Conservation (phyloP, 352 stramenopile genomes). For the Phytopythium kandeliae region DNA sequence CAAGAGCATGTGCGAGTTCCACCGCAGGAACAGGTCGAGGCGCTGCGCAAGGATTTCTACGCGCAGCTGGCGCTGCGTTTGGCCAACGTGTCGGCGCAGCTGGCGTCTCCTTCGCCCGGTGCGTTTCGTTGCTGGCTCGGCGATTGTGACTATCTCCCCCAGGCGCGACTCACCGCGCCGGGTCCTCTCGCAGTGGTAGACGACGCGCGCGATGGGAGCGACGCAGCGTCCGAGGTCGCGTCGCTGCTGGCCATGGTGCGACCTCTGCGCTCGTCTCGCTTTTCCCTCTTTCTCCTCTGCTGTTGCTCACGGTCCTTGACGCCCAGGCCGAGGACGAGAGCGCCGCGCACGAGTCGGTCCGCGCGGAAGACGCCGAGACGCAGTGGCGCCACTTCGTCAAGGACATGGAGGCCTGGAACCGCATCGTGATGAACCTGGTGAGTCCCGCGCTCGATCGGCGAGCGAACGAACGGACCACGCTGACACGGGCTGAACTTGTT, state of each 20-base stretch:
- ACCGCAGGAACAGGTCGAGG: slow-evolving; percentile 49
- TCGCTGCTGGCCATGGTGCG: slow-evolving; percentile 50
- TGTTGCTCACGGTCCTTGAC: neutral
- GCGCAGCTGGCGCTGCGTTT: slow-evolving; percentile 43
- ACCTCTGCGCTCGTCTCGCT: no score
- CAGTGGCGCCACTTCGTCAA: slow-evolving; percentile 78
- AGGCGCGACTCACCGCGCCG: no score
- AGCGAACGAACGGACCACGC: no score
- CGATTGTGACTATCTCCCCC: no score
- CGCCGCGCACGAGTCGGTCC: slow-evolving; percentile 20
- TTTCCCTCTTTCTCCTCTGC: neutral
- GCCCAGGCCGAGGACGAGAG: slow-evolving; percentile 39
- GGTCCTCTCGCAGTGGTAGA: no score
- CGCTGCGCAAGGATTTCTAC: slow-evolving; percentile 59
- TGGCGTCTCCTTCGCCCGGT: slow-evolving; percentile 9
- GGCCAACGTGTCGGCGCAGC: slow-evolving; percentile 20
- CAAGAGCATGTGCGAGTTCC: slow-evolving; percentile 66
- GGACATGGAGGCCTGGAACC: slow-evolving; percentile 85
- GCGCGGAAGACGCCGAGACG: slow-evolving; percentile 33
- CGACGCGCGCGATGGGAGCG: neutral
- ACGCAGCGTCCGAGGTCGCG: slow-evolving; percentile 7
- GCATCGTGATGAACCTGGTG: slow-evolving; percentile 80
- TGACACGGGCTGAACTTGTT: no score
- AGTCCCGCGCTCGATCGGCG: no score
- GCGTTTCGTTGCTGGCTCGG: neutral